These are phyloP conservation scores for Salisapilia sapeloensis DNA, from an alignment of 352 stramenopile species.

Conservation along the genomic window DNA sequence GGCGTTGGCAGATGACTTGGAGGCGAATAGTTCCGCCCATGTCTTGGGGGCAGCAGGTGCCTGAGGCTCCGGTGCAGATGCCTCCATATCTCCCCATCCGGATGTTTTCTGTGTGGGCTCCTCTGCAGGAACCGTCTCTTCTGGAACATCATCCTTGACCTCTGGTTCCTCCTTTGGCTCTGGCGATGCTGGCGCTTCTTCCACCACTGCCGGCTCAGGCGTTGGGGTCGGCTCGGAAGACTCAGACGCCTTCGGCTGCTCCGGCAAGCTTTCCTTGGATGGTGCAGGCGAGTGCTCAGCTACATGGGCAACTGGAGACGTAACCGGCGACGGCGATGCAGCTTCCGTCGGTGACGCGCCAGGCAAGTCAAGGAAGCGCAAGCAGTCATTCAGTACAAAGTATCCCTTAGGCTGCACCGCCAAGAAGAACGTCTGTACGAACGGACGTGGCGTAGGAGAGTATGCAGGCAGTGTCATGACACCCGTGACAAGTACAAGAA, in stretches of 20 bases:
- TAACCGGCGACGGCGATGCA: conserved; percentile 4
- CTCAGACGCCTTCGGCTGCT: conserved; percentile 8
- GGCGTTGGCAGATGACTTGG: conserved; percentile 4
- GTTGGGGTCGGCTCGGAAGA: conserved; percentile 3
- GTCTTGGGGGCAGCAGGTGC: conserved; percentile 27
- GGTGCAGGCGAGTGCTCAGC: conserved; percentile 1
- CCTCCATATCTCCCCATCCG: conserved; percentile 1
- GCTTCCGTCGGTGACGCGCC: conserved; percentile 5
- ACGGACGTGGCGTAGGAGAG: conserved; percentile 36
- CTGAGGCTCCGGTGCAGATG: conserved; percentile 5
- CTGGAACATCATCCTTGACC: no score
- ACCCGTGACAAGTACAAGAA: conserved; percentile 75
- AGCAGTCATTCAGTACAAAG: conserved; percentile 78
- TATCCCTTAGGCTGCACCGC: conserved; percentile 77
- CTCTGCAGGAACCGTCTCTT: conserved; percentile 1
- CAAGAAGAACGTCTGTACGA: conserved; percentile 81
- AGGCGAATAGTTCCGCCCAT: conserved; percentile 32
- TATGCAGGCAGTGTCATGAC: conserved; percentile 66
- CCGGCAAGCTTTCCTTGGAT: conserved; percentile 1
- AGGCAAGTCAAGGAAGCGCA: conserved; percentile 67
- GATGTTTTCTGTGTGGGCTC: conserved; percentile 5
- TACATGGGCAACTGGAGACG: conserved; percentile 5
- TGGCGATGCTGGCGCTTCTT: conserved; percentile 3
- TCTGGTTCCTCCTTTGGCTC: conserved; percentile 2
- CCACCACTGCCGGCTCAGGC: conserved; percentile 6